These are phyloP conservation scores for Geoglossum cookeanum DNA, from an alignment of 2,329 filamentous ascomycete genomes.

Conservation along the genomic window DNA sequence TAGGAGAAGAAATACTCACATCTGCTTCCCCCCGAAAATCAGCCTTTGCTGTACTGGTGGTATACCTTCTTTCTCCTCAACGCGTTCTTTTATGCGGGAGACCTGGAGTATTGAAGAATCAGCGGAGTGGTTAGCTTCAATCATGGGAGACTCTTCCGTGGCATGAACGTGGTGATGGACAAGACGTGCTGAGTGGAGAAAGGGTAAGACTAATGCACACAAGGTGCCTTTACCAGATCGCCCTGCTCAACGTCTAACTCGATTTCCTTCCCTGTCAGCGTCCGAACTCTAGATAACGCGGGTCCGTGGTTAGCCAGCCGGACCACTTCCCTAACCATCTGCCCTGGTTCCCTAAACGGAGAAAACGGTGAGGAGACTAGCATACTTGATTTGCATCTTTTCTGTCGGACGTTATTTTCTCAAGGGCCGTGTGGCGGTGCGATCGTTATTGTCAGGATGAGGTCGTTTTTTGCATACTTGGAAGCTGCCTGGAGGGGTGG, in stretches of 20 bases:
- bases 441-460: not conserved
- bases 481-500: not conserved
- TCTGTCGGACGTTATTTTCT: not conserved
- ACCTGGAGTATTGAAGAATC: constrained; percentile 36
- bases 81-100: constrained; percentile 91
- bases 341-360: not conserved
- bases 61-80: constrained; percentile 98
- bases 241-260: constrained; percentile 90
- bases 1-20: constrained; percentile 33
- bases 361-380: not conserved
- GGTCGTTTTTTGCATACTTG: not conserved
- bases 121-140: not conserved
- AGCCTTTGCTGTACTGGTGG: constrained; percentile 90
- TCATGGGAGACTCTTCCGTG: no score
- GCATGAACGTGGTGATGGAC: not conserved
- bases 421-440: not conserved
- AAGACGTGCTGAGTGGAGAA: not conserved
- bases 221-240: constrained; percentile 50
- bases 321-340: no score
- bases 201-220: not conserved
- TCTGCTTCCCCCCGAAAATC: constrained; percentile 95
- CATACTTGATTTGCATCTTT: not conserved
- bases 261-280: constrained; percentile 95
- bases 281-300: constrained; percentile 54
- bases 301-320: not conserved